A percentile compares a stretch with the other conserved stretches of the same genome.
Conservation (phyloP, 2,329 filamentous ascomycete species). For the Claviceps fusiformis region DNA sequence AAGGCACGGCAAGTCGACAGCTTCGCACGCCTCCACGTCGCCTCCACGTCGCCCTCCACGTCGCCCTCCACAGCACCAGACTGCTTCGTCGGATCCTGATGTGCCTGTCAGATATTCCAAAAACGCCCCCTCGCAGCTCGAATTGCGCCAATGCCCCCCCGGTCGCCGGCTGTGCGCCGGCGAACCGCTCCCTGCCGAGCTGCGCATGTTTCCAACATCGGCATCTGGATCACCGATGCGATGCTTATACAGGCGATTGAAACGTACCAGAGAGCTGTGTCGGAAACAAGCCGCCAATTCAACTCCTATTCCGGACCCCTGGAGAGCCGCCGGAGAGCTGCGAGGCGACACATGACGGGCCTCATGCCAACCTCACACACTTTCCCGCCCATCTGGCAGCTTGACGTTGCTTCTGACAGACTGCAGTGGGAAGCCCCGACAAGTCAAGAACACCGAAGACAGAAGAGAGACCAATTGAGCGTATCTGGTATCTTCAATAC, state of each 20-base stretch:
- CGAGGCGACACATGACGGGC: conserved; percentile 40
- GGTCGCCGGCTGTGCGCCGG: conserved; percentile 15
- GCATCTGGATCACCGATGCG: conserved; percentile 19
- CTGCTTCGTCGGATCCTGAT: neutral
- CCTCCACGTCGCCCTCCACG: neutral
- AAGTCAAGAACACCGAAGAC: conserved; percentile 14
- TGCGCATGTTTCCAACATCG: conserved; percentile 9
- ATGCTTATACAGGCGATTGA: conserved; percentile 21
- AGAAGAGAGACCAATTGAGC: conserved; percentile 10
- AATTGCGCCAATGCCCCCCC: conserved; percentile 16
- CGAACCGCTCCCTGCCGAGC: conserved; percentile 11
- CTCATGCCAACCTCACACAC: conserved; percentile 26
- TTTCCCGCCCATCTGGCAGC: conserved; percentile 31
- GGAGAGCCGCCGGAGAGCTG: conserved; percentile 38
- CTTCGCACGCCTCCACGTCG: neutral
- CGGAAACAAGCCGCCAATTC: conserved; percentile 15
- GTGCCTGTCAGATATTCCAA: neutral
- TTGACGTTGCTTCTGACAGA: conserved; percentile 29
- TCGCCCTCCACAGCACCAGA: neutral
- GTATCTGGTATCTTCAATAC: conserved; percentile 12
- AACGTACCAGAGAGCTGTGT: conserved; percentile 13
- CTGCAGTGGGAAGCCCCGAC: conserved; percentile 41
- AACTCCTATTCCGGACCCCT: conserved; percentile 38
- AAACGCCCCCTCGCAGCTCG: neutral
- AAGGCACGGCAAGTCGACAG: neutral